Evolutionary conservation across 208 protist species (phyloP), one percentile per base, ranked within the genome.

Genomic region (Acanthamoeba culbertsoni): DNA sequence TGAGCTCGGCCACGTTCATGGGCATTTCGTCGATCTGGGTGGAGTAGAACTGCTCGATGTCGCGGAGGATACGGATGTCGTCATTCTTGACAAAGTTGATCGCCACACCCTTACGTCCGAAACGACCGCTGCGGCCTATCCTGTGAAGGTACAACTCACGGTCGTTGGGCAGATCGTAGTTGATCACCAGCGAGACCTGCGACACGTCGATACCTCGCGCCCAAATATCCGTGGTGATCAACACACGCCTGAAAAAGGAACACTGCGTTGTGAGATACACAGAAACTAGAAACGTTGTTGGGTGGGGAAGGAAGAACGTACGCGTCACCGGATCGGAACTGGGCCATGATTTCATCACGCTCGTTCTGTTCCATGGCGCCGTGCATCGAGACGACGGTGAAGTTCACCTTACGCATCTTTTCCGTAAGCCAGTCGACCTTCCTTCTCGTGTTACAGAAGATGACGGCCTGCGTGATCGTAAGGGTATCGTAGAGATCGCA

Each of bases 1-100:
- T 75, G 65, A 75, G 65, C 65, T 75, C 65, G 65, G 65, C 65
- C 5, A 99, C 98, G 97, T 99, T 99, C 95, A 98, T 98, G 55
- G 99, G 99, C 95, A 99, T 98, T 96, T 99, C 99, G 71, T 99
- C 99, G 89, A 99, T 99, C 95, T 99, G 97, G 26, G 99, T 99
- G 95, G 98, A 97, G 98, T 99, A 99, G 97, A 99, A 99, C 75
- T 98, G 97, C 97, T 99, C 98, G 93, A 99, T 99, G 93, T 99
- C 99, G 92, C 98, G 96, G 51, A 99, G 96, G 75, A 98, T 97
- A 90, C 98, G 97, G 37, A 99, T 97, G 93, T 99, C 99, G 71
- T 99, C 97, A 77, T 97, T 97, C n/a, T 98, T 99, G 45, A 99
- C 98, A 95, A 99, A 99, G 98, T 99, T 99, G 97, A 99, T 99